These are phyloP conservation scores for Pestalotiopsis sp. DNA, from an alignment of 2,329 filamentous ascomycete species.

Conservation along the genomic window DNA sequence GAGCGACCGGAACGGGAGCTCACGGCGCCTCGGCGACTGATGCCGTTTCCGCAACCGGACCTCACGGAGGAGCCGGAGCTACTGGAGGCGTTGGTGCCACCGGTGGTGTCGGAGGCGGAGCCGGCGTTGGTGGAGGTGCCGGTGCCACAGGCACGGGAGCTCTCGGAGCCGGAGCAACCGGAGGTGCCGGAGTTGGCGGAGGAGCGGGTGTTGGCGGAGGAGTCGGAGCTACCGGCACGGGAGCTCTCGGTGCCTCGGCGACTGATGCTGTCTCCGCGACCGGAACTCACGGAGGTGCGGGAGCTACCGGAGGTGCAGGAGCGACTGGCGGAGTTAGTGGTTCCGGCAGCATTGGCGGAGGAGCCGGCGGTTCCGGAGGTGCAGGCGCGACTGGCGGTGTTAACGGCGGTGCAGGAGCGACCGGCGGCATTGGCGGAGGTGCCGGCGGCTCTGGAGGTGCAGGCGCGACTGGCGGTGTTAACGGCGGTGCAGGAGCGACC, in stretches of 20 bases:
- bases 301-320: not conserved
- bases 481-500: no score
- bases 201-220: not conserved
- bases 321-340: not conserved
- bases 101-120: not conserved
- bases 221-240: not conserved
- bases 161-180: not conserved
- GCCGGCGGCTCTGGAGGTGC: no score
- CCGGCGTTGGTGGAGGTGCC: not conserved
- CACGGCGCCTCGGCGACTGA: not conserved
- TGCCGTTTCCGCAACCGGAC: not conserved
- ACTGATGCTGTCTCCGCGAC: conserved; percentile 1
- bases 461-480: no score
- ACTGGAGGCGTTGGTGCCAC: not conserved
- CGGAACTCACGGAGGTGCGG: not conserved
- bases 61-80: not conserved
- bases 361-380: not conserved
- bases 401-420: not conserved
- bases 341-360: not conserved
- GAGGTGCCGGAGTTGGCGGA: not conserved
- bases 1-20: not conserved
- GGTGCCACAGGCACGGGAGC: not conserved
- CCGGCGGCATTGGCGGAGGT: no score
- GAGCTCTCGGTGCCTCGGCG: not conserved
- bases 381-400: no score